Evolutionary conservation across 345 rosid genomes (phyloP).

Genomic region (Populus euphratica): DNA sequence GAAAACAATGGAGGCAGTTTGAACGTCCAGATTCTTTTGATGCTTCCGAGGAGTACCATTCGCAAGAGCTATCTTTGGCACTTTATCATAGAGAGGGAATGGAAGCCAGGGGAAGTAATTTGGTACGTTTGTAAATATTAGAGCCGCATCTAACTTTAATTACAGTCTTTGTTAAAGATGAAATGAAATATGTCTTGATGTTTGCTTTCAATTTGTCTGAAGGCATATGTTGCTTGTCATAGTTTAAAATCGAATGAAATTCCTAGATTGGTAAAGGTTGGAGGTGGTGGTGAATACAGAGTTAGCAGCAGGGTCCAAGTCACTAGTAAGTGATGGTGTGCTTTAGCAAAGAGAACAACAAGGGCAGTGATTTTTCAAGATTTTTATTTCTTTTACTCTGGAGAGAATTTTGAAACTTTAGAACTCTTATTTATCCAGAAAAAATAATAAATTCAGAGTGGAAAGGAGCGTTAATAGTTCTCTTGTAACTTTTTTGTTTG

Average conservation of each 20-base stretch:
- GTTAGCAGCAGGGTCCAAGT: not conserved
- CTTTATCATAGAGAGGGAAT: conserved; percentile 62
- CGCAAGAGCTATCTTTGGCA: conserved; percentile 76
- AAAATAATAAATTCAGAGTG: not conserved
- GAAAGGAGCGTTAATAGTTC: not conserved
- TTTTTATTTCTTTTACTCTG: not conserved
- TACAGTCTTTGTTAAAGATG: conserved; percentile 9
- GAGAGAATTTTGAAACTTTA: not conserved
- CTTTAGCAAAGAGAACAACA: not conserved
- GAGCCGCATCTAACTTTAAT: conserved; percentile 21
- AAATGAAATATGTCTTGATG: conserved; percentile 6
- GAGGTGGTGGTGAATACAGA: not conserved
- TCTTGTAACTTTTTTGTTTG: too few relatives aligned
- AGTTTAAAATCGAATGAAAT: not conserved
- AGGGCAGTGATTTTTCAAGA: not conserved
- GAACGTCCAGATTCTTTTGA: conserved; percentile 87
- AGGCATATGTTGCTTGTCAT: not conserved
- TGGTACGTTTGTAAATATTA: conserved; percentile 52
- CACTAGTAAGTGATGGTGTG: not conserved
- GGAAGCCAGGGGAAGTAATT: conserved; percentile 55
- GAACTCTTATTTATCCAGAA: not conserved
- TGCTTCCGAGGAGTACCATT: conserved; percentile 80
- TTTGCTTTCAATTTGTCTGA: not conserved
- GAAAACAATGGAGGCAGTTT: conserved; percentile 68
- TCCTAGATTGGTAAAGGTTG: not conserved